A percentile compares a stretch with the other conserved stretches of the same genome.
These are phyloP conservation scores for Rhododendron kiyosumense DNA, from an alignment of 148 eudicot species.

Conservation along the genomic window DNA sequence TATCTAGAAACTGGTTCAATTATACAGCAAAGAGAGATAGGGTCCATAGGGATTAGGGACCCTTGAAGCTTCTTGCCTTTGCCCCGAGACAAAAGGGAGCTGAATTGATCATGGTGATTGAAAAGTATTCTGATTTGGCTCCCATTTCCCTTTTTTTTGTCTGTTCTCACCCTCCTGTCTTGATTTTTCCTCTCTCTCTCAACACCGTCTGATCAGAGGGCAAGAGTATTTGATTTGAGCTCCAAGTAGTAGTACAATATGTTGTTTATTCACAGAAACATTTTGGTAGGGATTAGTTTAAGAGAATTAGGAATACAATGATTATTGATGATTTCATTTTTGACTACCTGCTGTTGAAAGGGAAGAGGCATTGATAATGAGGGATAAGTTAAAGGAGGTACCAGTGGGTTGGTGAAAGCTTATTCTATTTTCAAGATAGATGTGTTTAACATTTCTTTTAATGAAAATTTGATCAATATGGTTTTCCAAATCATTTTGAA, in stretches of 20 bases:
- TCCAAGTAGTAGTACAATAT: neutral
- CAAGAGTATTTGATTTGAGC: neutral
- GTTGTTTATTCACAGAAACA: neutral
- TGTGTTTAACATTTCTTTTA: no score
- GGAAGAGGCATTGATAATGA: constrained; percentile 15
- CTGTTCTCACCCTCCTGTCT: neutral
- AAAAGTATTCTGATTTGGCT: neutral
- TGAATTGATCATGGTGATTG: constrained; percentile 2
- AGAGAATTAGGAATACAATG: constrained; percentile 12
- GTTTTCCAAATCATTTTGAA: no score
- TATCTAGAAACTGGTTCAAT: neutral
- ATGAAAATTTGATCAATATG: no score
- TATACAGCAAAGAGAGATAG: constrained; percentile 20
- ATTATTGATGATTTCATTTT: constrained; percentile 1
- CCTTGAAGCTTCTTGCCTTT: constrained; percentile 2
- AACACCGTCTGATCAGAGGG: neutral
- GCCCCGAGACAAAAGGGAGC: constrained; percentile 11
- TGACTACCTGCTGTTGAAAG: constrained; percentile 18
- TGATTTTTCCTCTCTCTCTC: neutral
- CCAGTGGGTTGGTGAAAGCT: neutral
- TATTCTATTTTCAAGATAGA: neutral
- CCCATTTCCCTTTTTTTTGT: constrained; percentile 3
- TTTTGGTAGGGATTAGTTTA: neutral
- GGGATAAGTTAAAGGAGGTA: neutral
- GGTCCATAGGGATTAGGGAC: no score